Base-by-base conservation (phyloP, 306 rosid genomes). In the Ormosia emarginata region DNA sequence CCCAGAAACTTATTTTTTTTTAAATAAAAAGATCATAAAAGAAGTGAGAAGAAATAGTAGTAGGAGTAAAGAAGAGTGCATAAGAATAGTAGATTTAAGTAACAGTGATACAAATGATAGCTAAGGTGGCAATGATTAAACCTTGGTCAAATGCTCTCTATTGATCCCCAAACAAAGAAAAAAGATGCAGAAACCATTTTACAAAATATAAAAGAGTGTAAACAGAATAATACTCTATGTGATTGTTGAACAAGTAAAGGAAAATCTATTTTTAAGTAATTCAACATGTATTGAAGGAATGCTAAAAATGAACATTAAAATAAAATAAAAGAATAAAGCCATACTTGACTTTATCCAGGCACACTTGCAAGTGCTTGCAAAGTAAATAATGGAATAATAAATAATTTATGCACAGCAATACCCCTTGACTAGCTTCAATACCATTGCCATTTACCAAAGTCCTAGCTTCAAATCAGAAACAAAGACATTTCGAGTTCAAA, bases 321-420 rank as follows among this genome's bases (percentile, higher is more conserved):
- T 58, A 43, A 30, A 39, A 33, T 47, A 57, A 13, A 13, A 29
- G 58, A 32, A 49, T 0, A 29, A 6, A 49, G 73, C 46, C 86
- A 78, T 81, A 91, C 95, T 89, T 86, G n/a, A n/a, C n/a, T n/a
- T n/a, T 10, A 87, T 87, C 91, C 93, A 89, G n/a, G 91, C 76
- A 59, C 3, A 57, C 75, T 79, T 72, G 78, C 84, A 6, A 93
- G 95, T 33, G 95, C 91, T 84, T 87, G 95, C 12, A 91, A 63
- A 52, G 83, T 88, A 84, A 91, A 53, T 2, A 91, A 82, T 1
- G 95, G 95, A 75, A 86, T 84, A 34, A 91, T 12, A 65, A 89
- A 89, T 11, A 93, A 83, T 81, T 91, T 91, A 77, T 86, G 91
- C 69, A 85, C 57, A 10, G 86, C 90, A 49, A 93, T 87, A 14